Evolutionary conservation across 257 asterid genomes (phyloP).

Genomic region (Solanum piurae): DNA sequence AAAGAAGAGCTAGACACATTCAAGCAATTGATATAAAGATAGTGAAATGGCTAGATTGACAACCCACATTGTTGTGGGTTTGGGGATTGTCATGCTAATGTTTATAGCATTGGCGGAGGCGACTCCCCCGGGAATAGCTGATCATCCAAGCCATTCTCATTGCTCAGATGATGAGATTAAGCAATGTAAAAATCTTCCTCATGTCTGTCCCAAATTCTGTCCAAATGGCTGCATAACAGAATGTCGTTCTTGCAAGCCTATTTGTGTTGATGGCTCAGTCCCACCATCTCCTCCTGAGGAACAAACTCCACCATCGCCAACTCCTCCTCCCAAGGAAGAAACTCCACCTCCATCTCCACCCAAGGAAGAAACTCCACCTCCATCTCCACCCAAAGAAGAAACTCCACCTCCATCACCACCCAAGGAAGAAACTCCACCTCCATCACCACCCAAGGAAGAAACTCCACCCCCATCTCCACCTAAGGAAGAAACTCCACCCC

Average conservation of each 20-base stretch:
- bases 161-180: not conserved
- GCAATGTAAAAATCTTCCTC: constrained; percentile 1
- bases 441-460: not conserved
- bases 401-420: not conserved
- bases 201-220: not conserved
- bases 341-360: not conserved
- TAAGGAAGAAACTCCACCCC: not conserved
- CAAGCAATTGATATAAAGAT: not conserved
- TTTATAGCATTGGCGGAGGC: not conserved
- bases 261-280: not conserved
- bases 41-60: not conserved
- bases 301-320: not conserved
- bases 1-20: not conserved
- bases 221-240: not conserved
- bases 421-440: not conserved
- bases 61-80: not conserved
- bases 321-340: not conserved
- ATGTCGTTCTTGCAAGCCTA: not conserved
- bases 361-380: not conserved
- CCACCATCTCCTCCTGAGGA: not conserved
- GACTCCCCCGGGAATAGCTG: not conserved
- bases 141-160: not conserved
- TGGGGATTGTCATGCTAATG: not conserved
- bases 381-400: not conserved
- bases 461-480: not conserved